A percentile compares a stretch with the other conserved stretches of the same genome.
phyloP scores from a whole-genome alignment of 345 rosid genomes.

The Brassica rapa region DNA sequence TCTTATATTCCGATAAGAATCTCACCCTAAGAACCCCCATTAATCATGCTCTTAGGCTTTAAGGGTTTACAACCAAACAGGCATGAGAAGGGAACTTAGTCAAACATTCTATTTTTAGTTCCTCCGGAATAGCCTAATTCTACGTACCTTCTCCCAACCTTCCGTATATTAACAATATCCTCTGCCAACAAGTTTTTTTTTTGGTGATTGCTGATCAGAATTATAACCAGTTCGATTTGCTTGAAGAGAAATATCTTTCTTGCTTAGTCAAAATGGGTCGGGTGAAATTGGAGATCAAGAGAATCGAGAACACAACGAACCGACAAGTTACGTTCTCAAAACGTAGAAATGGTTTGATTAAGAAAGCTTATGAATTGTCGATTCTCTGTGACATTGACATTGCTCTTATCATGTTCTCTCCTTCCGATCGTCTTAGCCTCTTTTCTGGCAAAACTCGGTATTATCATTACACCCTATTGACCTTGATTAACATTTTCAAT shows the following conservation, averaged over 20 bases:
- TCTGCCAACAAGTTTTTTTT: background rate
- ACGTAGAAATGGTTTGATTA: background rate
- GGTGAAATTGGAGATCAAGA: background rate
- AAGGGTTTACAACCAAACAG: background rate
- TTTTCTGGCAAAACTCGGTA: constrained; percentile 71
- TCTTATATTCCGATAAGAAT: too few relatives aligned
- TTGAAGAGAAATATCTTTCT: background rate
- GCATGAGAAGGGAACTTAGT: background rate
- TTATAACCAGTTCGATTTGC: background rate
- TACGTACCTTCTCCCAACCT: background rate
- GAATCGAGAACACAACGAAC: background rate
- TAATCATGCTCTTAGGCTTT: background rate
- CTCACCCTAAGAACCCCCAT: too few relatives aligned
- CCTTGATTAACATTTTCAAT: background rate
- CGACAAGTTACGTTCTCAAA: background rate
- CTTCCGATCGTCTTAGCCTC: constrained; percentile 40
- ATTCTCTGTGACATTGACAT: background rate
- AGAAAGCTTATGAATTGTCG: background rate
- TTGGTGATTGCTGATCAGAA: background rate
- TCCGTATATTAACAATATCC: background rate
- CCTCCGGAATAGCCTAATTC: background rate
- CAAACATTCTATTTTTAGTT: background rate
- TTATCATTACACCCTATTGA: background rate
- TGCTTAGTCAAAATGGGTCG: background rate
- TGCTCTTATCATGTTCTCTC: background rate